Base-by-base conservation (phyloP, 257 asterid genomes). In the Coffea eugenioides region DNA sequence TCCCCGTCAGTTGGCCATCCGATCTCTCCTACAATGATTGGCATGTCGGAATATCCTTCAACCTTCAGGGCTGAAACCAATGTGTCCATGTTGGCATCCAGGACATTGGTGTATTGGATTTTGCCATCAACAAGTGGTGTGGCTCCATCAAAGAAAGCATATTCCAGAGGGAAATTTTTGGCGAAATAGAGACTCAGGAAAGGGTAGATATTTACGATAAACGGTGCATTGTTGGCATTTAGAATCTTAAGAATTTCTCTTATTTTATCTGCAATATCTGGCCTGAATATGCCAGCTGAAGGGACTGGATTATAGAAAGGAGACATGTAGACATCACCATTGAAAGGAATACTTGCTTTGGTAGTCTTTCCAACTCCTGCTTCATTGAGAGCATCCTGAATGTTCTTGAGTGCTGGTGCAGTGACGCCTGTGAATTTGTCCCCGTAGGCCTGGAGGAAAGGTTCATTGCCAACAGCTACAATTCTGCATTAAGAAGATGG, bases 1-100 rank as follows among this genome's bases (percentile, higher is more conserved):
- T 66, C 72, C 1, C 89, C 90, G 51, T 87, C 90, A 1, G 90
- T 85, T 6, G 90, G 90, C 90, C 90, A 87, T 4, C 90, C 90
- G n/a, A 85, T 81, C 76, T 85, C 89, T 34, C 90, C 90, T 16
- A 87, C 79, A 15, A 80, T 52, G 41, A 87, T 71, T 27, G 87
- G 45, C 81, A 83, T 57, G 75, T 83, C 66, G 34, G 77, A 56
- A 21, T 57, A 77, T 4, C 87, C 85, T 16, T 56, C 73, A 4
- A 69, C 70, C 10, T 75, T 82, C n/a, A 87, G 31, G 39, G 90
- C 84, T 23, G 85, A 75, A 4, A 75, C 77, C 6, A 84, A 73
- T 16, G 89, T 83, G 78, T 87, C 90, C 18, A 81, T 39, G 7
- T 81, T 73, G 39, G 83, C 88, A 21, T 83, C 86, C 36, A 81